Conservation (phyloP, 1,139 yeast species). For the Meyerozyma smithsonii region DNA sequence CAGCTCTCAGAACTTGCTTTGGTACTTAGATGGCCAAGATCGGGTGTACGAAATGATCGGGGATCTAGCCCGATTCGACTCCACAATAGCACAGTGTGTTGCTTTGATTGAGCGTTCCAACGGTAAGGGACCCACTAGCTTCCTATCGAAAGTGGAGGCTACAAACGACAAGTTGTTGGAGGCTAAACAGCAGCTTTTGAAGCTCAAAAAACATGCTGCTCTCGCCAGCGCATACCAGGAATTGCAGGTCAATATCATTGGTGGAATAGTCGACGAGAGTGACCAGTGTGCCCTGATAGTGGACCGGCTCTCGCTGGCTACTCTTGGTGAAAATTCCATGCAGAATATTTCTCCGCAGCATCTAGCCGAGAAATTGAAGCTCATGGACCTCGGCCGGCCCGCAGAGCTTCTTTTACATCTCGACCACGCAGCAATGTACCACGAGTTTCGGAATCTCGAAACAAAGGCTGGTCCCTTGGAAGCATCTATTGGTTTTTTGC, state of each 20-base stretch:
- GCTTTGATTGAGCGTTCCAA: neutral
- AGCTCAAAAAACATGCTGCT: neutral
- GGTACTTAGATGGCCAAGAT: constrained; percentile 2
- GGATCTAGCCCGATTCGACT: neutral
- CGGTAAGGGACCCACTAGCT: no score
- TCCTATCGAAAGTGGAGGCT: neutral
- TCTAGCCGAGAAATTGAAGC: neutral
- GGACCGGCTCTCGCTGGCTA: neutral
- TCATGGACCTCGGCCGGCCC: neutral
- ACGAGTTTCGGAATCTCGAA: constrained; percentile 17
- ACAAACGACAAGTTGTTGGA: neutral
- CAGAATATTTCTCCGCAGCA: neutral
- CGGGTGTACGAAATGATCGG: neutral
- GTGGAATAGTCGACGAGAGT: neutral
- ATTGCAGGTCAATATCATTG: neutral
- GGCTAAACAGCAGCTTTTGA: neutral
- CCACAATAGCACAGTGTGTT: neutral
- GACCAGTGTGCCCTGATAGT: neutral
- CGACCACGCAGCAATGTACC: neutral
- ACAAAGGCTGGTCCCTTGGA: constrained; percentile 44
- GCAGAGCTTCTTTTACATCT: neutral
- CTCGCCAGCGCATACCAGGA: constrained; percentile 1
- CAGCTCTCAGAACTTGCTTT: neutral
- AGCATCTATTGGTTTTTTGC: constrained; percentile 59
- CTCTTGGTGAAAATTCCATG: neutral